These are phyloP conservation scores for Xylaria sp. DNA, from an alignment of 2,329 filamentous ascomycete species.

Conservation along the genomic window DNA sequence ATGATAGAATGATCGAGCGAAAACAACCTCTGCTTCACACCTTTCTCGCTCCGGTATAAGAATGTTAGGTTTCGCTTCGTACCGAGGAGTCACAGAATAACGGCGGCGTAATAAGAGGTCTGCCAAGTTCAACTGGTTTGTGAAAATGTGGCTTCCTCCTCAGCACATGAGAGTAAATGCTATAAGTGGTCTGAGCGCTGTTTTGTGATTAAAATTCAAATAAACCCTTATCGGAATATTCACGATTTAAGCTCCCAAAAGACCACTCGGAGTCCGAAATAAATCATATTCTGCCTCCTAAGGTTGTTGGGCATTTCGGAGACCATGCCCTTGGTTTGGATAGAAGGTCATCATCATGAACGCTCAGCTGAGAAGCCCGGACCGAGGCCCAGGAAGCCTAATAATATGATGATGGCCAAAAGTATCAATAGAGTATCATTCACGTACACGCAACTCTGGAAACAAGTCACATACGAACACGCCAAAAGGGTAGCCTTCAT, in stretches of 20 bases:
- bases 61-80: background rate
- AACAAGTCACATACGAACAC: background rate
- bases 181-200: background rate
- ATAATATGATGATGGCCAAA: no score
- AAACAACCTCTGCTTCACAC: background rate
- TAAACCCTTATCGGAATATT: background rate
- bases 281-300: background rate
- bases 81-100: no score
- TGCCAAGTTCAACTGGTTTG: no score
- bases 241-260: background rate
- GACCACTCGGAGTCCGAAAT: background rate
- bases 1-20: background rate
- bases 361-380: background rate
- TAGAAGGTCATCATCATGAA: background rate
- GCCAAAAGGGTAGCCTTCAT: no score
- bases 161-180: background rate
- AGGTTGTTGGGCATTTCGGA: background rate
- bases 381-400: background rate
- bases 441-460: background rate
- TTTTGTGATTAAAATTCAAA: background rate
- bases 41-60: background rate
- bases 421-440: background rate
- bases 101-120: no score
- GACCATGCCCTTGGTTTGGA: background rate
- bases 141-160: background rate